Evolutionary conservation across 1,139 yeast species (phyloP), one percentile per base, ranked within the genome.

Genomic region (Kluyveromyces sp.): DNA sequence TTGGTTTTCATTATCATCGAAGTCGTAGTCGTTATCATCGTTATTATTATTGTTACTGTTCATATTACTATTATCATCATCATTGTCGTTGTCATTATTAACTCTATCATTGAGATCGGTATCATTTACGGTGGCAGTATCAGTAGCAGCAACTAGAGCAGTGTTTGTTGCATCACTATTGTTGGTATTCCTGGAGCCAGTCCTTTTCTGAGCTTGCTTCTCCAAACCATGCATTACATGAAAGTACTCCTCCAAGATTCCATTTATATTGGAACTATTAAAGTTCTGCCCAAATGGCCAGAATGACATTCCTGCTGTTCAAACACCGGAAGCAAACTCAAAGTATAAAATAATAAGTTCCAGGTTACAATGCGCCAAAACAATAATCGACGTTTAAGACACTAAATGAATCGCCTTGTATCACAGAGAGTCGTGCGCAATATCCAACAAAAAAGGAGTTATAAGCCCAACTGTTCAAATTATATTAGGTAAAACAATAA

Each of bases 221-320:
- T 54, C 59, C 42, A 59, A 40, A 28, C 54, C 47, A 44, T 60
- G 64, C 40, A 63, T 45, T n/a, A 59, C 58, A 39, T 57, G 55
- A 46, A 63, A 64, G 51, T 69, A 69, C 35, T 61, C 63, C 31
- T 64, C 69, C 47, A 69, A 53, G 27, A 65, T 57, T 50, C 62
- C 62, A 51, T 64, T 65, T 35, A 69, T 60, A 49, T 67, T 62
- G 33, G 70, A 61, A 39, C 63, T 59, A 28, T 59, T 63, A 32
- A 65, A 58, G 49, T 63, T 67, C 51, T 67, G 70, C 58, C 74
- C 73, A 57, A 72, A 71, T 37, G 75, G 76, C 76, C 76, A 72
- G 54, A 69, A 70, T 33, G 76, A 71, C 75, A 72, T 72, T 28
- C 34, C 43, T 37, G 25, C 25, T 37, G 7, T 25, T 30, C 15